A percentile compares a stretch with the other conserved stretches of the same genome.
phyloP scores from a whole-genome alignment of 2,329 filamentous ascomycete genomes.

The Orbilia brochopaga region DNA sequence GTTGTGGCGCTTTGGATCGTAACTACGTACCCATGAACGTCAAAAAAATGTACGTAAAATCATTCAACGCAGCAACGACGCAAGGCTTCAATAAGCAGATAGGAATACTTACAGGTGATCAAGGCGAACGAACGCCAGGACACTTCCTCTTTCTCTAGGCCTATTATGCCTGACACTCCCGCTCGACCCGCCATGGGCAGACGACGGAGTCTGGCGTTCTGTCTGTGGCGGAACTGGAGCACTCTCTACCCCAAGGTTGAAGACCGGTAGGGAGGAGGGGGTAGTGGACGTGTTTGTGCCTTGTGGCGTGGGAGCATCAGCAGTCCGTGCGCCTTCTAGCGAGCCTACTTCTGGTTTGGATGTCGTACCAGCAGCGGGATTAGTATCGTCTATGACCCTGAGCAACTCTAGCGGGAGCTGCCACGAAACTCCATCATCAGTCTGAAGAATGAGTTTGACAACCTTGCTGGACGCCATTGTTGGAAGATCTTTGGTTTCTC shows the following conservation, averaged over 20 bases:
- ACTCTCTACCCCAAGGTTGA: too few relatives aligned
- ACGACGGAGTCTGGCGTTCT: neutral
- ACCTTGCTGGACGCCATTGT: slow-evolving; percentile 39
- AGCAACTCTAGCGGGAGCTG: slow-evolving; percentile 52
- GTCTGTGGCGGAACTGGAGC: neutral
- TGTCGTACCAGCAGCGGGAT: neutral
- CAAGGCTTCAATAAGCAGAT: neutral
- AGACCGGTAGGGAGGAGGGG: neutral
- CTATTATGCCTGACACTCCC: slow-evolving; percentile 54
- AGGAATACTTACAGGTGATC: slow-evolving; percentile 65
- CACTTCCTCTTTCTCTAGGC: slow-evolving; percentile 60
- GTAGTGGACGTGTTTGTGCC: slow-evolving; percentile 4
- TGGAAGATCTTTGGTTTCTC: neutral
- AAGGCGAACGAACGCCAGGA: slow-evolving; percentile 72
- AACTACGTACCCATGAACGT: slow-evolving; percentile 54
- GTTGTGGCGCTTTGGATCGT: slow-evolving; percentile 67
- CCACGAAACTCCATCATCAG: neutral
- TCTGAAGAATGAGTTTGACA: slow-evolving; percentile 48
- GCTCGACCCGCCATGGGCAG: neutral
- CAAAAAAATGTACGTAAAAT: neutral
- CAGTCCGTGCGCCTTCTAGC: too few relatives aligned
- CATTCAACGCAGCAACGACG: neutral
- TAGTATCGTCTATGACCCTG: slow-evolving; percentile 57
- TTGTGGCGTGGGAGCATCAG: neutral
- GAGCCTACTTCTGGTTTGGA: too few relatives aligned